Evolutionary conservation across 139 green algal genomes (phyloP).

Genomic region (Dunaliella sp.): DNA sequence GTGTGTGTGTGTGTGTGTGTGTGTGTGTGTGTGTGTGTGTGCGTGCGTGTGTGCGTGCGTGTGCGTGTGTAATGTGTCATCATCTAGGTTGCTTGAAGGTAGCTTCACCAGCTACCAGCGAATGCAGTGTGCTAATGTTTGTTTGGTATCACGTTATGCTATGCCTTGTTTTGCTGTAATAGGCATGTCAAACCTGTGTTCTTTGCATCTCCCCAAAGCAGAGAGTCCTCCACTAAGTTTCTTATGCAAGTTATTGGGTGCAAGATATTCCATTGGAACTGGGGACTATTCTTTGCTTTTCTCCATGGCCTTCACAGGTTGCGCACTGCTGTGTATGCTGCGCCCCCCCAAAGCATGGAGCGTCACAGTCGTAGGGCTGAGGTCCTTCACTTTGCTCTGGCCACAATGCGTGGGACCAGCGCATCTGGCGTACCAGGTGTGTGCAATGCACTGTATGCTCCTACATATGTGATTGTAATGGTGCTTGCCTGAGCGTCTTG

Average conservation of each 20-base stretch:
- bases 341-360: conserved; percentile 29
- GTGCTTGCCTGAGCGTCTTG: too few species aligned
- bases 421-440: not conserved
- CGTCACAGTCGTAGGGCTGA: conserved; percentile 35
- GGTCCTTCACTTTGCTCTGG: conserved; percentile 17
- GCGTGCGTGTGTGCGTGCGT: conserved; percentile 26
- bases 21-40: too few species aligned
- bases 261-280: not conserved
- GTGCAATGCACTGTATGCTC: too few species aligned
- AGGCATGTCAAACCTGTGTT: not conserved
- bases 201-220: too few species aligned
- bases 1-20: too few species aligned
- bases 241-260: not conserved
- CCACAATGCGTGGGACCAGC: not conserved
- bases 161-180: too few species aligned
- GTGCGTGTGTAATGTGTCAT: not conserved
- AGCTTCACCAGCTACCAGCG: too few species aligned
- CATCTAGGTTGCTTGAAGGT: not conserved
- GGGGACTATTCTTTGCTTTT: not conserved
- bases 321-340: conserved; percentile 27
- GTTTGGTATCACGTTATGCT: too few species aligned
- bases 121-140: not conserved
- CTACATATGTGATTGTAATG: too few species aligned
- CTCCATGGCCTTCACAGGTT: conserved; percentile 13
- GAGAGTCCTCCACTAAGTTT: not conserved